Evolutionary conservation across 805 yeast species (phyloP), one percentile per base, ranked within the genome.

Genomic region (Candida vaughaniae): DNA sequence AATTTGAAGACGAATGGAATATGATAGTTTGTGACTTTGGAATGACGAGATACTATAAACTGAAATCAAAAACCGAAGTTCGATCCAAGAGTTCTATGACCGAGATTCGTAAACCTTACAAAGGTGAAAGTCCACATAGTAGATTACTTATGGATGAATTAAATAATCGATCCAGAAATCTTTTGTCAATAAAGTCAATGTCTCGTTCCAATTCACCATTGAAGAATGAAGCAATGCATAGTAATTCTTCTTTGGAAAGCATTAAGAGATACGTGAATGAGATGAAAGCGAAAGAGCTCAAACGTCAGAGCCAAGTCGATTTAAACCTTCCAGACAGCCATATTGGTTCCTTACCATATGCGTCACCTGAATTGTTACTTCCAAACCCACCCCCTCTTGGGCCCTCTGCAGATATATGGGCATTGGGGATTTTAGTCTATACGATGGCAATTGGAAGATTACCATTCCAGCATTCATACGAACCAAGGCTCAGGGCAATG

Each of bases 291-390:
- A 42, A 42, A 29, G 49, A 45, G 29, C 28, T 45, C 17, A 37
- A 45, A 29, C 23, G 49, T 12, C 49, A 45, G 38, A 42, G 47
- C 28, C 47, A 45, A 16, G 54, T 60, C 15, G 71, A 68, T 35
- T 54, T 71, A 7, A 66, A 65, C 22, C 55, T 73, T 22, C 86
- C 86, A 1, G 84, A 80, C 53, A 64, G 78, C 16, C 83, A 82
- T 48, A 85, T 87, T 33, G 98, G 98, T 0, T 89, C 96, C 1
- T 66, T 90, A 22, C 96, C 97, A 0, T 90, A 88, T 56, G 95
- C 96, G 0, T 77, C 95, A 0, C 98, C 98, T 0, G 96, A 90
- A 55, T 67, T 88, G 12, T 62, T 89, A 27, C 64, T 67, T 27
- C 82, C 85, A 1, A 69, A 70, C 29, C 85, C 88, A 4, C 65